These are phyloP conservation scores for Metroxylon sagu DNA, from an alignment of 176 grass and related monocot species.

Conservation along the genomic window DNA sequence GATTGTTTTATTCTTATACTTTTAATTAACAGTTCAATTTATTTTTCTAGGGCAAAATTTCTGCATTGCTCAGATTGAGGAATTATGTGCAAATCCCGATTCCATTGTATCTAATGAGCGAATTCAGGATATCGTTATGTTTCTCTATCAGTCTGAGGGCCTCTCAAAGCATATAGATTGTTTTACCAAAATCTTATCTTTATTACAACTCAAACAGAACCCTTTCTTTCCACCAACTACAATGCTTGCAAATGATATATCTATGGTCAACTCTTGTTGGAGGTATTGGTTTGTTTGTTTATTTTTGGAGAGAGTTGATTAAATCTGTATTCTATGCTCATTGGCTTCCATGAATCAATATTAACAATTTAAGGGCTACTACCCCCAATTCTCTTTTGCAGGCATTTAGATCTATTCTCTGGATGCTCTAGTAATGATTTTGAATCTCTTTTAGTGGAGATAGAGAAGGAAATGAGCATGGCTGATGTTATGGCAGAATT, in stretches of 20 bases:
- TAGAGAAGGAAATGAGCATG: slow-evolving; percentile 59
- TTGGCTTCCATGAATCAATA: no score
- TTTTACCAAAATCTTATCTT: slow-evolving; percentile 58
- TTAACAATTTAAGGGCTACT: no score
- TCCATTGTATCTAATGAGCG: slow-evolving; percentile 38
- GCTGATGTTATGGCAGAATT: slow-evolving; percentile 56
- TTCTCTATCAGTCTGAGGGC: slow-evolving; percentile 64
- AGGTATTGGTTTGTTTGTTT: slow-evolving; percentile 20
- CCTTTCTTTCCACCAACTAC: slow-evolving; percentile 44
- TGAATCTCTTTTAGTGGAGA: slow-evolving; percentile 60
- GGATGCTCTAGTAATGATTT: slow-evolving; percentile 39
- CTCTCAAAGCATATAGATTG: slow-evolving; percentile 65
- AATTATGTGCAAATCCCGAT: slow-evolving; percentile 52
- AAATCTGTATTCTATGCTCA: no score
- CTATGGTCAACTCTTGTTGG: slow-evolving; percentile 31
- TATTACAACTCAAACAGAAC: slow-evolving; percentile 47
- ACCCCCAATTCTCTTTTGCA: slow-evolving; percentile 19
- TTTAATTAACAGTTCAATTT: slow-evolving; percentile 6
- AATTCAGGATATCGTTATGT: slow-evolving; percentile 88
- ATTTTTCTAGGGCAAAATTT: slow-evolving; percentile 57
- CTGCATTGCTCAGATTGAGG: slow-evolving; percentile 59
- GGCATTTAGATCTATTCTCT: slow-evolving; percentile 39
- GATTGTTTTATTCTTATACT: background rate
- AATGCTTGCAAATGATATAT: slow-evolving; percentile 32
- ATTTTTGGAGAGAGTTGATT: no score